Conservation (phyloP, 106 monocot genomes). For the Triglochin maritima region DNA sequence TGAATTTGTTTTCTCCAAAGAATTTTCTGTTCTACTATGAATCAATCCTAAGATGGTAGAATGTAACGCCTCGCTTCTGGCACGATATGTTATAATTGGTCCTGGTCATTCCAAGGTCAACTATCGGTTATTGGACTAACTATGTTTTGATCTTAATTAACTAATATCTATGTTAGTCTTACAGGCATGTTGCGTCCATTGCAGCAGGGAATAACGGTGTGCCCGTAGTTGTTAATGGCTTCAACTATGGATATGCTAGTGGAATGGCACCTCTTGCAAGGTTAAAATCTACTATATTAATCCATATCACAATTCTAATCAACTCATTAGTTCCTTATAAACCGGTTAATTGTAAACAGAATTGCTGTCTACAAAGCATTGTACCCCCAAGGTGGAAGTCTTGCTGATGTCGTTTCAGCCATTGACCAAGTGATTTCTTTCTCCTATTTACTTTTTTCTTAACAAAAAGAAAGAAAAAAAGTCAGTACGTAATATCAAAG, state of each 20-base stretch:
- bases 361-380: conserved; percentile 76
- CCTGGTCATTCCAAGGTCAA: no score
- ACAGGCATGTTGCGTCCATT: conserved; percentile 1
- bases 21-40: no score
- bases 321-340: no score
- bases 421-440: conserved; percentile 52
- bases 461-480: no score
- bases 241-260: conserved; percentile 59
- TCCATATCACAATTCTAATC: no score
- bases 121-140: no score
- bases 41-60: no score
- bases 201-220: conserved; percentile 75
- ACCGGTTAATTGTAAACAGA: conserved; percentile 11
- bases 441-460: no score
- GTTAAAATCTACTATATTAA: conserved; percentile 2
- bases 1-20: no score
- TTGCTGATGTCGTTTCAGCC: conserved; percentile 58
- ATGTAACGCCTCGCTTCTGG: no score
- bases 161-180: background rate
- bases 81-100: no score
- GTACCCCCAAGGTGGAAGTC: conserved; percentile 62
- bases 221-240: conserved; percentile 54
- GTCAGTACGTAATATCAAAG: background rate
- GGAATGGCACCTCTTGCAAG: conserved; percentile 87
- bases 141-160: no score